Evolutionary conservation across 495 filamentous ascomycete species (phyloP).

Genomic region (Penicillium simplicissimum): DNA sequence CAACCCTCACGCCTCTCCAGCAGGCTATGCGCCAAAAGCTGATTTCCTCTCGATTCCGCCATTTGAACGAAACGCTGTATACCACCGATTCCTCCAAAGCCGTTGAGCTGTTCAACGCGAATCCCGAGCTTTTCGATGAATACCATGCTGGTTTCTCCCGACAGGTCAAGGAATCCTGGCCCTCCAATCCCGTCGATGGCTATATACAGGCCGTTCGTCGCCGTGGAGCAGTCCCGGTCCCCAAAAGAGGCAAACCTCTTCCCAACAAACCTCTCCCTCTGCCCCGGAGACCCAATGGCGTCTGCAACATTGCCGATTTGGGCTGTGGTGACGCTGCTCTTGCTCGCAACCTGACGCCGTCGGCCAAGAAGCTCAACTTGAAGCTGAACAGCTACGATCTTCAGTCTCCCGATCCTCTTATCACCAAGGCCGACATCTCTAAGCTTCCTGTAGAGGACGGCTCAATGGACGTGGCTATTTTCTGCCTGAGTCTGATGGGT

Average conservation of each 20-base stretch:
- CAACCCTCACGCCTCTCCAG: conserved; percentile 84
- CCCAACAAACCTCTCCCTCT: conserved; percentile 37
- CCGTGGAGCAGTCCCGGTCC: conserved; percentile 49
- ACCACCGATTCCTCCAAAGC: conserved; percentile 82
- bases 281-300: conserved; percentile 53
- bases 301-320: conserved; percentile 80
- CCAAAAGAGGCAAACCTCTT: conserved; percentile 39
- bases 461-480: conserved; percentile 80
- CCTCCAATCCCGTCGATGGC: conserved; percentile 86
- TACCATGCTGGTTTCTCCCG: conserved; percentile 94
- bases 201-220: conserved; percentile 69
- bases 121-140: conserved; percentile 87
- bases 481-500: conserved; percentile 96
- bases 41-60: conserved; percentile 90
- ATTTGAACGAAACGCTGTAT: conserved; percentile 95
- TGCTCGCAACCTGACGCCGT: conserved; percentile 57
- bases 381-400: conserved; percentile 68
- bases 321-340: conserved; percentile 81
- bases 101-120: conserved; percentile 71
- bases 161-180: conserved; percentile 88
- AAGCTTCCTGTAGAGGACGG: conserved; percentile 71
- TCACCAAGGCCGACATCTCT: conserved; percentile 87
- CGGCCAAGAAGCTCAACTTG: conserved; percentile 62
- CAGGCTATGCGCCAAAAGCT: conserved; percentile 91
- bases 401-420: conserved; percentile 62